A percentile compares a stretch with the other conserved stretches of the same genome.
Evolutionary conservation across 352 stramenopile genomes (phyloP).

Genomic region (Lagenidium giganteum): DNA sequence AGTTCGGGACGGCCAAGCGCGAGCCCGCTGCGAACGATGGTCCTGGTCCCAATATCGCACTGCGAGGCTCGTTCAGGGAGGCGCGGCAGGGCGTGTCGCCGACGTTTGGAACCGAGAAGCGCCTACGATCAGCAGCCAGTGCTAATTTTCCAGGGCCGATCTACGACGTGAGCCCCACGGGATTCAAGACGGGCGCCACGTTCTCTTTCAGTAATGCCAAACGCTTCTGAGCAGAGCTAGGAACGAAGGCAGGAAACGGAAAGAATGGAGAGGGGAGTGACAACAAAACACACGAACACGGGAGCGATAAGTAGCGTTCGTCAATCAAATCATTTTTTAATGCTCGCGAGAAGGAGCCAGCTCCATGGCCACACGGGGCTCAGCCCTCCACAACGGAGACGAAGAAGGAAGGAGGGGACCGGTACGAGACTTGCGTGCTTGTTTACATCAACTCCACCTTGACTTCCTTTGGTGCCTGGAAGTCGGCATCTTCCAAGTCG

Average conservation of each 20-base stretch:
- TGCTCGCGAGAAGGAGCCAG: too few species aligned
- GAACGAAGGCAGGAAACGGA: neutral
- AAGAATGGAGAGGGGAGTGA: too few species aligned
- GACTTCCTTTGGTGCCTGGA: slow-evolving; percentile 80
- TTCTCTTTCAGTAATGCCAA: slow-evolving; percentile 71
- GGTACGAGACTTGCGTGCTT: too few species aligned
- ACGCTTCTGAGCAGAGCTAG: slow-evolving; percentile 26
- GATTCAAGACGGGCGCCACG: slow-evolving; percentile 43
- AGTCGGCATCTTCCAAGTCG: slow-evolving; percentile 67
- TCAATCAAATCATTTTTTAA: too few species aligned
- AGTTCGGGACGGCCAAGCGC: slow-evolving; percentile 58
- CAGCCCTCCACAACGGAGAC: too few species aligned
- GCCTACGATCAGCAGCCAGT: slow-evolving; percentile 26
- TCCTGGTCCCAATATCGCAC: slow-evolving; percentile 58
- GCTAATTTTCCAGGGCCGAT: slow-evolving; percentile 59
- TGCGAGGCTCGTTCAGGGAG: slow-evolving; percentile 48
- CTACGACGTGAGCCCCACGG: slow-evolving; percentile 64
- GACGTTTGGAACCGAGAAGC: slow-evolving; percentile 67
- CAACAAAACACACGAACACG: too few species aligned
- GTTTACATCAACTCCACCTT: slow-evolving; percentile 85
- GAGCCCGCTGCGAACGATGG: slow-evolving; percentile 44
- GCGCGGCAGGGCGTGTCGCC: slow-evolving; percentile 39
- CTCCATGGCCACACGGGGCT: too few species aligned
- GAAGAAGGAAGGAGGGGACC: too few species aligned
- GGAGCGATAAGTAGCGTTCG: too few species aligned